Percentiles rank a stretch among this genome's conserved stretches.
phyloP scores from a whole-genome alignment of 768 basidiomycete species.

The Lactifluus volemus region DNA sequence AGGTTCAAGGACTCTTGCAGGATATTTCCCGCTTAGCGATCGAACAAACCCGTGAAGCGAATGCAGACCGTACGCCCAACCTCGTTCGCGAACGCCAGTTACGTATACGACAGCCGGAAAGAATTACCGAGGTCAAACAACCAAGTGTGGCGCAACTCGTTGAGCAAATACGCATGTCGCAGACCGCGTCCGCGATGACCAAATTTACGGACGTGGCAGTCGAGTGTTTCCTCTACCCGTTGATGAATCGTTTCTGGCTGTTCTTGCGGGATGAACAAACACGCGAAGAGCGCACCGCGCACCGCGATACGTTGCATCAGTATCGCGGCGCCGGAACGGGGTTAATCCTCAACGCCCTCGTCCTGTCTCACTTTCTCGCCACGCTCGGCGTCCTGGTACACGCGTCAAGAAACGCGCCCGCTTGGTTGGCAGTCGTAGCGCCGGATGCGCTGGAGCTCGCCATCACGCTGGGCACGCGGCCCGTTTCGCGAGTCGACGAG shows the following conservation, averaged over 20 bases:
- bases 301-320: constrained; percentile 41
- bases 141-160: constrained; percentile 11
- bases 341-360: constrained; percentile 69
- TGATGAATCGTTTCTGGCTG: constrained; percentile 93
- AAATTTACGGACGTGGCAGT: constrained; percentile 69
- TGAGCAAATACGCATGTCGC: constrained; percentile 8
- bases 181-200: constrained; percentile 17
- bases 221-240: constrained; percentile 80
- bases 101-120: constrained; percentile 44
- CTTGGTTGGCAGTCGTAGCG: constrained; percentile 74
- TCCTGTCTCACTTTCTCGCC: constrained; percentile 66
- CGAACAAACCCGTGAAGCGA: constrained; percentile 46
- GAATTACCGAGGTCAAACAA: constrained; percentile 36
- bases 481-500: constrained; percentile 37
- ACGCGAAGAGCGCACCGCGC: constrained; percentile 61
- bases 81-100: constrained; percentile 69
- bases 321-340: constrained; percentile 75
- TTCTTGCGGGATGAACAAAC: constrained; percentile 81
- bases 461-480: constrained; percentile 63
- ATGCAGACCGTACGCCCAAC: constrained; percentile 47
- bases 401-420: constrained; percentile 68
- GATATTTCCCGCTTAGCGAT: constrained; percentile 56
- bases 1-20: constrained; percentile 52
- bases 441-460: constrained; percentile 82
- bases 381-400: constrained; percentile 76